Evolutionary conservation across 768 basidiomycete genomes (phyloP), one percentile per base, ranked within the genome.

Genomic region (Mycena maculata): DNA sequence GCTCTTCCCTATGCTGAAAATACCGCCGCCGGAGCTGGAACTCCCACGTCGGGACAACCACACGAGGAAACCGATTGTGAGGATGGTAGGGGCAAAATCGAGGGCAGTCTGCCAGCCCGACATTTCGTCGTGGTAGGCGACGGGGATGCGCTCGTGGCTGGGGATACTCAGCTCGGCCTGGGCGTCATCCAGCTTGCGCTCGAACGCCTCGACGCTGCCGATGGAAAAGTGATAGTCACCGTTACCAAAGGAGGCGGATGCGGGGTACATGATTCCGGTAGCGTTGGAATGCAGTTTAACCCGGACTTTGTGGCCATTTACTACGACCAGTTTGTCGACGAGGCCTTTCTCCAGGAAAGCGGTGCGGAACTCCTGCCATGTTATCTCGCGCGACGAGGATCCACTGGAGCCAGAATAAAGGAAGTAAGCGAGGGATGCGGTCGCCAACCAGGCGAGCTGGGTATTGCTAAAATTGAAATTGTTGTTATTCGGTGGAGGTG

Each of bases 311-410:
- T 88, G 88, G 30, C 94, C 88, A 78, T 98, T 99, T 76, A 98
- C 87, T 65, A 99, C 97, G 58, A 90, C 87, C 63, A 99, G 90
- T 74, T 90, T 95, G 72, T 98, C 96, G 39, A 99, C 97, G 58
- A 98, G 87, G 45, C 95, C 97, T 76, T 96, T 96, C 80, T 97
- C 92, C 49, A 99, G 91, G 84, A 99, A 95, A 12, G 95, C 95
- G 48, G 94, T 96, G 57, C 96, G 90, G 84, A 99, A 99, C 80
- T 99, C 98, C 80, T 98, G 96, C 97, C 98, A 99, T 69, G 98
- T 99, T 71, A 99, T 99, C 81, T 99, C 98, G 65, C 92, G 88
- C 1, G 92, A 88, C 27, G 82, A 79, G 5, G 86, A 81, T 0
- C 82, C 78, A 41, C 81, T 83, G 15, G 89, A 85, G 63, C 87